These are phyloP conservation scores for Aureobasidium sp. DNA, from an alignment of 2,329 filamentous ascomycete species.

Conservation along the genomic window DNA sequence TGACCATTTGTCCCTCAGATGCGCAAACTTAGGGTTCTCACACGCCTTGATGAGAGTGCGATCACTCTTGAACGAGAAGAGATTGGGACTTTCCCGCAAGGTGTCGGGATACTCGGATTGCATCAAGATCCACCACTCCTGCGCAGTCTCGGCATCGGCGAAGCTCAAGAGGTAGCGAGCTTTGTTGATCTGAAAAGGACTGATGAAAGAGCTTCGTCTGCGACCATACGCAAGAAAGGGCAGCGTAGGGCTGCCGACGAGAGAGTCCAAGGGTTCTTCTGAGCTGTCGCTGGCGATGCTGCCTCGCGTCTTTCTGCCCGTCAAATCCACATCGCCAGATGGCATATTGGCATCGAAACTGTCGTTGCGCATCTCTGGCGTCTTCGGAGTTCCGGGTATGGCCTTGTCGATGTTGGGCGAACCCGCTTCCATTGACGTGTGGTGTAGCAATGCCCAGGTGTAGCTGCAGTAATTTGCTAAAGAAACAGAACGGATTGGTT, in stretches of 20 bases:
- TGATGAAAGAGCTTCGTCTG: slow-evolving; percentile 17
- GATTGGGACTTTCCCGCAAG: slow-evolving; percentile 26
- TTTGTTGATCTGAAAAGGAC: slow-evolving; percentile 18
- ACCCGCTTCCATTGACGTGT: neutral
- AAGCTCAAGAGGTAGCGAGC: slow-evolving; percentile 30
- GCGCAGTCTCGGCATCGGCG: slow-evolving; percentile 25
- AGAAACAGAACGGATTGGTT: neutral
- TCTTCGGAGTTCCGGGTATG: neutral
- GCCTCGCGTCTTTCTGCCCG: slow-evolving; percentile 9
- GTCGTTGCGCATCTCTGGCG: slow-evolving; percentile 13
- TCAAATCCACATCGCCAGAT: neutral
- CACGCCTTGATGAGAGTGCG: slow-evolving; percentile 25
- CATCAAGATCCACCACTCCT: slow-evolving; percentile 29
- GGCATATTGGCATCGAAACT: slow-evolving; percentile 7
- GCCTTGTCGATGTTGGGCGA: neutral
- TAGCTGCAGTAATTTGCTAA: slow-evolving; percentile 2
- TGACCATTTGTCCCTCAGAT: slow-evolving; percentile 29
- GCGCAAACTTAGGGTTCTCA: slow-evolving; percentile 25
- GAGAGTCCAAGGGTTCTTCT: neutral
- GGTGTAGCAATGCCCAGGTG: neutral
- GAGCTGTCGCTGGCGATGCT: slow-evolving; percentile 9
- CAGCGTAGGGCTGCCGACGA: neutral
- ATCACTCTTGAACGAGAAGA: slow-evolving; percentile 28
- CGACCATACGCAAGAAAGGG: slow-evolving; percentile 19
- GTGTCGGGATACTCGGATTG: slow-evolving; percentile 26